Percentiles rank a stretch among this genome's conserved stretches.
Evolutionary conservation across 2,329 filamentous ascomycete species (phyloP).

Genomic region (Ophiostoma himal-ulmi): DNA sequence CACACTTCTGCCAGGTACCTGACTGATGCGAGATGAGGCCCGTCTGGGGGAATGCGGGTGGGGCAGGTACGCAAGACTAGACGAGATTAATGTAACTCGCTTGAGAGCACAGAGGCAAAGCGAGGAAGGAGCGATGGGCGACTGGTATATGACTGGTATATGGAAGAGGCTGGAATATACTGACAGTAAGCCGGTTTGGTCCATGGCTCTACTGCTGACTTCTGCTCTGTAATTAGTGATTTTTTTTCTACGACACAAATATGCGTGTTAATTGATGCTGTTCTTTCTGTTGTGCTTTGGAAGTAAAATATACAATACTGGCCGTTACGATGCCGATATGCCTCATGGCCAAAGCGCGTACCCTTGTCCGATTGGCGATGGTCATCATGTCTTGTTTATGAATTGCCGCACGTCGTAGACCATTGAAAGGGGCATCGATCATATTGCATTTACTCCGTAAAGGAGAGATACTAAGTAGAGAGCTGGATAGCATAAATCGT

Average conservation of each 20-base stretch:
- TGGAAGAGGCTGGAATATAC: background rate
- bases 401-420: slow-evolving; percentile 1
- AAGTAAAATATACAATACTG: background rate
- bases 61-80: slow-evolving; percentile 30
- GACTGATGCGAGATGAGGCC: slow-evolving; percentile 26
- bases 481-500: background rate
- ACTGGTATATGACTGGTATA: too few species aligned
- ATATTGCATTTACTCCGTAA: background rate
- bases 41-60: slow-evolving; percentile 26
- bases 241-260: background rate
- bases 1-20: slow-evolving; percentile 30
- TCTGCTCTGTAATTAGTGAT: background rate
- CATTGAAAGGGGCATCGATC: background rate
- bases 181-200: background rate
- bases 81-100: slow-evolving; percentile 31
- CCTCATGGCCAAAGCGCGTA: slow-evolving; percentile 9
- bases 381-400: background rate
- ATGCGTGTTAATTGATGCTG: background rate
- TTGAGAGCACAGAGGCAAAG: background rate
- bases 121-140: background rate
- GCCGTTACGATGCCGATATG: background rate
- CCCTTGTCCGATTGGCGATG: slow-evolving; percentile 12
- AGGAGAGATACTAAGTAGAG: too few species aligned
- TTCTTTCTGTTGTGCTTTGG: too few species aligned
- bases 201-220: too few species aligned